Evolutionary conservation across 2,329 filamentous ascomycete genomes (phyloP).

Genomic region (Byssoonygena ceratinophila): DNA sequence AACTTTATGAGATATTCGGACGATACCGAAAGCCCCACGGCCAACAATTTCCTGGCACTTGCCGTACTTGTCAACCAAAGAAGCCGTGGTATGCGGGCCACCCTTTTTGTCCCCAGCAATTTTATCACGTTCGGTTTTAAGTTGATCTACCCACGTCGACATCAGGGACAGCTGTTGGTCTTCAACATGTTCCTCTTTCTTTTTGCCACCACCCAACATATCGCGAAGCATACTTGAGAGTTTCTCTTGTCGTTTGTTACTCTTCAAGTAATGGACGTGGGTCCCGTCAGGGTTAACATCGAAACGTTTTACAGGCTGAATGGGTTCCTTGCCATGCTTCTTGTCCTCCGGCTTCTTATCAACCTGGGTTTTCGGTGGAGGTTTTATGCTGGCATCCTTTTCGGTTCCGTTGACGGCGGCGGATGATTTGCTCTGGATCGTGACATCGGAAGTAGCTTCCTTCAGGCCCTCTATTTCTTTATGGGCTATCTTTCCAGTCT

Average conservation of each 20-base stretch:
- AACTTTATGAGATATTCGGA: conserved; percentile 93
- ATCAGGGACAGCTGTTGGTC: conserved; percentile 79
- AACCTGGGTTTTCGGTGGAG: conserved; percentile 21
- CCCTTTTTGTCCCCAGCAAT: conserved; percentile 64
- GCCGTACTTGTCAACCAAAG: conserved; percentile 90
- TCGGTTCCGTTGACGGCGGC: conserved; percentile 2
- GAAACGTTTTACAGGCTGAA: conserved; percentile 40
- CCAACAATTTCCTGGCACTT: conserved; percentile 97
- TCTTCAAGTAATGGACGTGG: conserved; percentile 82
- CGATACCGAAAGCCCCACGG: conserved; percentile 91
- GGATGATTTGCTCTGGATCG: background rate
- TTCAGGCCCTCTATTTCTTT: conserved; percentile 27
- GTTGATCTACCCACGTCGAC: conserved; percentile 89
- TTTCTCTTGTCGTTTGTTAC: conserved; percentile 86
- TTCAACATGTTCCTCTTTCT: conserved; percentile 51
- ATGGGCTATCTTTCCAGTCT: conserved; percentile 29
- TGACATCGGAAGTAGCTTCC: conserved; percentile 18
- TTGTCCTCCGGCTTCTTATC: conserved; percentile 26
- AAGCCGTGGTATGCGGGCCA: conserved; percentile 61
- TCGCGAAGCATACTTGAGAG: conserved; percentile 82
- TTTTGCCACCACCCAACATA: conserved; percentile 69
- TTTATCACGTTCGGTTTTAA: conserved; percentile 76
- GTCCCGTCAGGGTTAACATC: conserved; percentile 53
- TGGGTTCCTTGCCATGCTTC: conserved; percentile 25
- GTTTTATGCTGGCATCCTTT: conserved; percentile 3